Evolutionary conservation across 2,329 filamentous ascomycete genomes (phyloP).

Genomic region (Pseudocercospora fijiensis): DNA sequence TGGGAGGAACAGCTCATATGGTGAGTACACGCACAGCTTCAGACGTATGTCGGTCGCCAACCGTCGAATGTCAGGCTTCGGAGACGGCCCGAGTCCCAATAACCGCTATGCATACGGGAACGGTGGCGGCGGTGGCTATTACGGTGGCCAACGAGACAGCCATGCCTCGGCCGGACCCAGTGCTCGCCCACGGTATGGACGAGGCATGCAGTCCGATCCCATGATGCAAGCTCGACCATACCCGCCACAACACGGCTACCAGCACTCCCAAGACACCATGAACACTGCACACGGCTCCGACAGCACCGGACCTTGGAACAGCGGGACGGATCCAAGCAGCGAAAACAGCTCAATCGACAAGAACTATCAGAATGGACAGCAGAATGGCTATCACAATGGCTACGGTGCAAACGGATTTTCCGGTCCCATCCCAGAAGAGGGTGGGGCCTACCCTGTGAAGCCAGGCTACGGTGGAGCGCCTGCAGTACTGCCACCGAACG

Average conservation of each 20-base stretch:
- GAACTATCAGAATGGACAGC: slow-evolving; percentile 57
- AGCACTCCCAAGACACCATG: slow-evolving; percentile 83
- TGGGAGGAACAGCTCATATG: slow-evolving; percentile 27
- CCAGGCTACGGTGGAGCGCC: slow-evolving; percentile 23
- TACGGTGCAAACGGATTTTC: slow-evolving; percentile 35
- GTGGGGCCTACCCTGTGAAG: slow-evolving; percentile 21
- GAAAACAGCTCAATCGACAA: slow-evolving; percentile 87
- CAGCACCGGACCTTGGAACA: slow-evolving; percentile 68
- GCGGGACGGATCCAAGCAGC: slow-evolving; percentile 87
- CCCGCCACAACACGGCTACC: slow-evolving; percentile 56
- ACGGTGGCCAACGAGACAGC: slow-evolving; percentile 41
- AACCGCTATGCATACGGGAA: slow-evolving; percentile 25
- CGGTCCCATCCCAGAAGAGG: slow-evolving; percentile 45
- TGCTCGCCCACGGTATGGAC: slow-evolving; percentile 40
- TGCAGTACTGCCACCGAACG: slow-evolving; percentile 29
- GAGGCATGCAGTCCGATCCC: slow-evolving; percentile 48
- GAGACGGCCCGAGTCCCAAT: slow-evolving; percentile 29
- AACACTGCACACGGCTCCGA: slow-evolving; percentile 73
- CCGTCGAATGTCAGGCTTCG: slow-evolving; percentile 34
- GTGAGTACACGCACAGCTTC: slow-evolving; percentile 26
- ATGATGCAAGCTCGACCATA: slow-evolving; percentile 46
- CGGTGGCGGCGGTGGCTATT: slow-evolving; percentile 41
- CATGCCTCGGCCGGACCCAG: slow-evolving; percentile 32
- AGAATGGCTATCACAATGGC: slow-evolving; percentile 31
- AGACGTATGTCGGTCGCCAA: slow-evolving; percentile 27